These are phyloP conservation scores for Claviceps fusiformis DNA, from an alignment of 2,329 filamentous ascomycete genomes.

Conservation along the genomic window DNA sequence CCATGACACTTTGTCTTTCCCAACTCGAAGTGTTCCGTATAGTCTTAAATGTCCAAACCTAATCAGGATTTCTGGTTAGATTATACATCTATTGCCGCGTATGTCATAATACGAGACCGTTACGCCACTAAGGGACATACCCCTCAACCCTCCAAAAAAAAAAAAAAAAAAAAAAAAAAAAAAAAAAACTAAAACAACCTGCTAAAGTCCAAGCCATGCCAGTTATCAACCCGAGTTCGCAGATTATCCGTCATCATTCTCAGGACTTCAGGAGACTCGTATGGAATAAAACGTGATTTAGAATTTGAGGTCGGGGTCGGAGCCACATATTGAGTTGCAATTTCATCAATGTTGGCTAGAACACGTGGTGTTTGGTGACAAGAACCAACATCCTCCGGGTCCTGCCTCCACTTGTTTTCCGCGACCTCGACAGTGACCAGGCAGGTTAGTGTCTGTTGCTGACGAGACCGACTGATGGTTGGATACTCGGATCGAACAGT, in stretches of 20 bases:
- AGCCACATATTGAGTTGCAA: slow-evolving; percentile 30
- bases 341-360: slow-evolving; percentile 35
- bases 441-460: slow-evolving; percentile 91
- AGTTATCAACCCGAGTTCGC: slow-evolving; percentile 84
- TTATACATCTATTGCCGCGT: not conserved
- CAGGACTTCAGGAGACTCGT: slow-evolving; percentile 62
- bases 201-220: slow-evolving; percentile 90
- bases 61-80: slow-evolving; percentile 7
- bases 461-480: slow-evolving; percentile 77
- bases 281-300: slow-evolving; percentile 49
- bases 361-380: slow-evolving; percentile 28
- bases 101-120: not conserved
- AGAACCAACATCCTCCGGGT: slow-evolving; percentile 64
- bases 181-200: slow-evolving; percentile 36
- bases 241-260: slow-evolving; percentile 79
- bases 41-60: slow-evolving; percentile 86
- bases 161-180: no score
- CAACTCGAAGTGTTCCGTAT: slow-evolving; percentile 80
- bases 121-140: no score
- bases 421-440: slow-evolving; percentile 87
- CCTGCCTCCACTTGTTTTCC: slow-evolving; percentile 79
- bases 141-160: no score
- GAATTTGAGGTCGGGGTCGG: slow-evolving; percentile 44
- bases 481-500: slow-evolving; percentile 95
- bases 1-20: slow-evolving; percentile 93